Conservation (phyloP, 2,329 filamentous ascomycete species). For the Colletotrichum sp. region DNA sequence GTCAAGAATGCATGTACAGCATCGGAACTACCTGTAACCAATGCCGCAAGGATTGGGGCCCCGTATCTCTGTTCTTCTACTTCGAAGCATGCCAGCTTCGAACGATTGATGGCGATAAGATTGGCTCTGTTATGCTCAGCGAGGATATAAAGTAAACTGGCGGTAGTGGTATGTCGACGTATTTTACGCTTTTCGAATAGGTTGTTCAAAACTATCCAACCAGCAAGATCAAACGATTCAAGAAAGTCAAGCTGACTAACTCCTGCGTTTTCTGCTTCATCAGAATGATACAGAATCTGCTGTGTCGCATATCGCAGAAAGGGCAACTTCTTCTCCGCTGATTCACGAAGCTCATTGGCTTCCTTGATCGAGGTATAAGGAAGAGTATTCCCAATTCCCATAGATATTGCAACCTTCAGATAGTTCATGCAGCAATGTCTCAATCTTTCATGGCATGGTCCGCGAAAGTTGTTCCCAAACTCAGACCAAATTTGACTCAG, state of each 20-base stretch:
- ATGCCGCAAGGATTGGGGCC: not conserved
- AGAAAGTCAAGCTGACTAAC: not conserved
- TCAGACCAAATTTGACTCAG: not conserved
- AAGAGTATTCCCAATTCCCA: not conserved
- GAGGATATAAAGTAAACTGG: not conserved
- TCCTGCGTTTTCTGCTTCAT: not conserved
- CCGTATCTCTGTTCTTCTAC: not conserved
- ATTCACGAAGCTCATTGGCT: rapidly evolving
- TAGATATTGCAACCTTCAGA: rapidly evolving
- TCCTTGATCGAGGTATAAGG: rapidly evolving
- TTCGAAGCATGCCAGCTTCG: not conserved
- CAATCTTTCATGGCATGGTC: not conserved
- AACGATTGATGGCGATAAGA: rapidly evolving
- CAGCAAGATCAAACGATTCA: not conserved
- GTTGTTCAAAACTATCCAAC: not conserved
- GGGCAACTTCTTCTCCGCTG: not conserved
- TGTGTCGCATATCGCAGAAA: not conserved
- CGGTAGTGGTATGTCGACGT: not conserved
- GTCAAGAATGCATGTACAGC: not conserved
- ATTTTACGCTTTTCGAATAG: not conserved
- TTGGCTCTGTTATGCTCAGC: not conserved
- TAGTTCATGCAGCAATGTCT: not conserved
- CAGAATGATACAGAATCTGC: not conserved
- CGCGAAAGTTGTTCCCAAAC: not conserved
- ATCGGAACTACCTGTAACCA: rapidly evolving